Base-by-base conservation (phyloP, 2,329 filamentous ascomycete species). In the Phoma sp. region DNA sequence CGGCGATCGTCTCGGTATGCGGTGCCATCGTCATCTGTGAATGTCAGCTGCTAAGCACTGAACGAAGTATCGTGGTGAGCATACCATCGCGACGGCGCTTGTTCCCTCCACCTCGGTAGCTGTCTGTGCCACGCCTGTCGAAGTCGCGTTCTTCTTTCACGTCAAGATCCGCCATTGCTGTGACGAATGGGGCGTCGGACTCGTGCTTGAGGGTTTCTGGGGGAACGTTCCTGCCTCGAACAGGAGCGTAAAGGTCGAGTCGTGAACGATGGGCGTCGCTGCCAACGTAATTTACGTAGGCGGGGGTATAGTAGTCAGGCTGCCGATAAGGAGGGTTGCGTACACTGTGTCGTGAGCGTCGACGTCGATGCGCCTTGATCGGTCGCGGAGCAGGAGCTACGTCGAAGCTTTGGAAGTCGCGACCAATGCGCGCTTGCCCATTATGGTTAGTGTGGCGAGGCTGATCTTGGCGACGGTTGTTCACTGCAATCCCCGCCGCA, bases 11-110 rank as follows among this genome's bases (percentile, higher is more conserved):
- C 65, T 37, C 68, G 67, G 33, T 60, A 62, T 36, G 61, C 59
- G 45, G 64, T 55, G 47, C 63, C 57, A 43, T 72, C 69, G 17
- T 71, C 69, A 48, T 73, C 69, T 72, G 42, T 23, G 42, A 14
- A 26, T 20, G 25, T 42, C 11, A 46, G 48, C 60, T 23, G 14
- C 21, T 42, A 42, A 20, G 7, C 23, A 21, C 14, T 28, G 15
- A 20, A 18, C 21, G n/a, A 28, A 25, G 10, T 17, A 5, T 7
- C 20, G 11, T 21, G 30, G 9, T 26, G 29, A 34, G 47, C 63
- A 61, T 46, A 72, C 70, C 70, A 59, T 73, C 69, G 34, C 68
- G 67, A 32, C 67, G 68, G 12, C 71, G 64, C 62, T 73, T 72
- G 59, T 61, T 58, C 38, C 65, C 65, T 56, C 66, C 64, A 6